Evolutionary conservation across 495 filamentous ascomycete species (phyloP).

Genomic region (Xanthoparmelia taractica): DNA sequence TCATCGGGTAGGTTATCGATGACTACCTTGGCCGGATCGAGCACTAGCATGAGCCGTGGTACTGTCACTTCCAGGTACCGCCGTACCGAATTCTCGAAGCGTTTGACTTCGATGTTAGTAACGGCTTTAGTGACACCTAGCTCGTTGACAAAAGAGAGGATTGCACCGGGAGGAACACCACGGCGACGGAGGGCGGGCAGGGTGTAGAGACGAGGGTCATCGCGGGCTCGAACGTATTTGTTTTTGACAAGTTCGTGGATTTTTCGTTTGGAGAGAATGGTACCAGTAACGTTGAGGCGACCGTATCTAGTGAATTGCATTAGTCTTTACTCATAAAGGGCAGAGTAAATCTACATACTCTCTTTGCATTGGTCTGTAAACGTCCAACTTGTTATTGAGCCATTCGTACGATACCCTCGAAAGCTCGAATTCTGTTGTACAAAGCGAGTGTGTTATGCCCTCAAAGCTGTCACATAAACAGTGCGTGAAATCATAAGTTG

Average conservation of each 20-base stretch:
- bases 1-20: constrained; percentile 64
- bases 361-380: constrained; percentile 81
- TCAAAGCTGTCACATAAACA: constrained; percentile 86
- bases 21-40: constrained; percentile 62
- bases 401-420: constrained; percentile 79
- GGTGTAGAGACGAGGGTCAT: constrained; percentile 84
- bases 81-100: constrained; percentile 73
- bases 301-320: constrained; percentile 44
- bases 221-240: constrained; percentile 71
- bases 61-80: constrained; percentile 76
- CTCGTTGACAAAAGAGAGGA: constrained; percentile 79
- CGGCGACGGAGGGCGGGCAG: constrained; percentile 75
- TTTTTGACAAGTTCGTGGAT: constrained; percentile 68
- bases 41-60: constrained; percentile 72
- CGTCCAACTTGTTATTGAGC: constrained; percentile 65
- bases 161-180: constrained; percentile 78
- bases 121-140: constrained; percentile 75
- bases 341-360: constrained; percentile 41
- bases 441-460: constrained; percentile 79
- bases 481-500: constrained; percentile 88
- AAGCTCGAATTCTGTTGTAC: constrained; percentile 77
- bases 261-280: constrained; percentile 76
- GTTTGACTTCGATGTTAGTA: constrained; percentile 61
- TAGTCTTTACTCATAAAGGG: not conserved
- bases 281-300: constrained; percentile 71